Percentiles rank a stretch among this genome's conserved stretches.
phyloP scores from a whole-genome alignment of 352 stramenopile genomes.

The Peronosclerospora sorghi region DNA sequence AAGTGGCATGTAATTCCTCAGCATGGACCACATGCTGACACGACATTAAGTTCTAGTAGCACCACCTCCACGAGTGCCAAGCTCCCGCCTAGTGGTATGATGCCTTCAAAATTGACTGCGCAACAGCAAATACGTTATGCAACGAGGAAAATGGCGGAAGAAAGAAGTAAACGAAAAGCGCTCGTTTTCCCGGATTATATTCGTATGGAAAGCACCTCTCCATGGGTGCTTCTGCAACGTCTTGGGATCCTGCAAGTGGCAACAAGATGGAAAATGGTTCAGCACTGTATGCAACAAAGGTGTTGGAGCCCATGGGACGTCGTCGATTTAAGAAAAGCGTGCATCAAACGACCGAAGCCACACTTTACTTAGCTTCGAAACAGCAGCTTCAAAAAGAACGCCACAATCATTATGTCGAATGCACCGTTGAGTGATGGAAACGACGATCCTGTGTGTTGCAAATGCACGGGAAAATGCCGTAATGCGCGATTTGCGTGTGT shows the following conservation, averaged over 20 bases:
- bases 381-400: constrained; percentile 4
- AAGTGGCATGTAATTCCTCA: constrained; percentile 79
- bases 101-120: constrained; percentile 9
- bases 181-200: constrained; percentile 77
- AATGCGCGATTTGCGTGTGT: constrained; percentile 76
- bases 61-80: constrained; percentile 7
- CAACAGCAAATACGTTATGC: constrained; percentile 37
- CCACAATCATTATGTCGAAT: neutral
- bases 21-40: constrained; percentile 52
- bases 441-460: constrained; percentile 46
- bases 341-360: constrained; percentile 26
- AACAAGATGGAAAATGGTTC: constrained; percentile 18
- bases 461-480: constrained; percentile 75
- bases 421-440: constrained; percentile 10
- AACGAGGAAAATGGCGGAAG: constrained; percentile 34
- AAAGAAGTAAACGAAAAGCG: constrained; percentile 77
- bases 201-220: constrained; percentile 32
- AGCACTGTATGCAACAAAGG: constrained; percentile 37
- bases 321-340: constrained; percentile 58
- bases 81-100: constrained; percentile 13
- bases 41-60: constrained; percentile 2
- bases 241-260: constrained; percentile 1
- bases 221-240: constrained; percentile 1
- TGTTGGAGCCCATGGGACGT: constrained; percentile 44
- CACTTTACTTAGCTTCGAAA: constrained; percentile 1